These are phyloP conservation scores for Phoenix roebelenii DNA, from an alignment of 176 grass and related monocot genomes.

Conservation along the genomic window DNA sequence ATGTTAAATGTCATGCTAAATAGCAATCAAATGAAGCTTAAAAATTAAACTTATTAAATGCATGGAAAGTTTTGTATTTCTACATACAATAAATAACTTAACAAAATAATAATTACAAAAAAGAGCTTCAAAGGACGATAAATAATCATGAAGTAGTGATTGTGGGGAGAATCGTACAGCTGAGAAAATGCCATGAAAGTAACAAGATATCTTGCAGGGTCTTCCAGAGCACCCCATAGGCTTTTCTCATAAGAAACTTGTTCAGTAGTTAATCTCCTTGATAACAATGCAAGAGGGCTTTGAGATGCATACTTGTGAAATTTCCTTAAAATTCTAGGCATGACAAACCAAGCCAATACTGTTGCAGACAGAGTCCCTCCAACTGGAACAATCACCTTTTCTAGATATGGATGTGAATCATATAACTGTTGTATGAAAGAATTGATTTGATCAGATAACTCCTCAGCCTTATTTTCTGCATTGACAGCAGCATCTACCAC, in stretches of 20 bases:
- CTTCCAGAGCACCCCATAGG: constrained; percentile 81
- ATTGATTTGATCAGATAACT: constrained; percentile 42
- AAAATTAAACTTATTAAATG: too few species aligned
- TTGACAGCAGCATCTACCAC: constrained; percentile 38
- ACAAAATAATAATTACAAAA: too few species aligned
- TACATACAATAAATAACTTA: too few species aligned
- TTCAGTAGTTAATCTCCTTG: constrained; percentile 32
- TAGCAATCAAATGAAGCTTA: too few species aligned
- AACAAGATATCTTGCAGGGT: constrained; percentile 91
- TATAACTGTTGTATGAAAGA: constrained; percentile 62
- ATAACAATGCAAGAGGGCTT: constrained; percentile 50
- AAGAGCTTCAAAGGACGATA: too few species aligned
- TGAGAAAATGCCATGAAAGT: constrained; percentile 96
- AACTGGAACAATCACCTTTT: constrained; percentile 69
- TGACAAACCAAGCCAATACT: constrained; percentile 69
- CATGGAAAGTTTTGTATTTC: too few species aligned
- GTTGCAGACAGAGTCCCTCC: constrained; percentile 59
- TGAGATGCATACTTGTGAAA: constrained; percentile 65
- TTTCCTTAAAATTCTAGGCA: constrained; percentile 72
- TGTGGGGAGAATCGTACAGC: constrained; percentile 37
- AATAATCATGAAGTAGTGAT: too few species aligned
- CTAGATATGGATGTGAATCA: constrained; percentile 61
- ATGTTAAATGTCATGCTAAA: too few species aligned
- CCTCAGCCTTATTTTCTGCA: constrained; percentile 53
- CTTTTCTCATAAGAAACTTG: constrained; percentile 68